A percentile compares a stretch with the other conserved stretches of the same genome.
These are phyloP conservation scores for Theileria annulata DNA, from an alignment of 169 alveolate genomes.

Conservation along the genomic window DNA sequence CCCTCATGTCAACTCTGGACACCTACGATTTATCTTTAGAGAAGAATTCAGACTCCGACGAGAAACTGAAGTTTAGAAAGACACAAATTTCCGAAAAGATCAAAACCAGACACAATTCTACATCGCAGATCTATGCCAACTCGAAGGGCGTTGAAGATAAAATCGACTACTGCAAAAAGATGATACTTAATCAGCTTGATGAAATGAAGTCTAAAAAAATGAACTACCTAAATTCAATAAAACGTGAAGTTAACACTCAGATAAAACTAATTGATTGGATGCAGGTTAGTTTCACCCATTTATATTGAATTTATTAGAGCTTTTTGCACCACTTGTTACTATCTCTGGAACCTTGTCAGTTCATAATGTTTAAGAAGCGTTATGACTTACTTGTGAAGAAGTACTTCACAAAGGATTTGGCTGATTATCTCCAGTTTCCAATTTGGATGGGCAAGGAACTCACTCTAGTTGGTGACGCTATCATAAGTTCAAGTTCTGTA, in stretches of 20 bases:
- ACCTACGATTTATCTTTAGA: constrained; percentile 81
- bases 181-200: constrained; percentile 74
- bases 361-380: constrained; percentile 32
- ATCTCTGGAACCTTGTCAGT: constrained; percentile 61
- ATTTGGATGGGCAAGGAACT: constrained; percentile 61
- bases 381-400: constrained; percentile 51
- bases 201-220: constrained; percentile 73
- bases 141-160: constrained; percentile 77
- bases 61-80: constrained; percentile 69
- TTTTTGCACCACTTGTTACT: constrained; percentile 56
- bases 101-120: constrained; percentile 76
- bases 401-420: constrained; percentile 52
- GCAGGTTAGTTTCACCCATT: constrained; percentile 72
- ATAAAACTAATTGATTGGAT: constrained; percentile 83
- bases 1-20: constrained; percentile 83
- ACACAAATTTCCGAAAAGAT: constrained; percentile 68
- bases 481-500: constrained; percentile 25
- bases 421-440: constrained; percentile 30
- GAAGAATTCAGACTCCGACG: constrained; percentile 79
- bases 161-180: constrained; percentile 78
- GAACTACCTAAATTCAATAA: constrained; percentile 78
- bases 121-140: constrained; percentile 82
- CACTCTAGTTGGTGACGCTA: constrained; percentile 47
- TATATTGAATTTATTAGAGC: constrained; percentile 15
- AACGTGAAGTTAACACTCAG: constrained; percentile 82